Evolutionary conservation across 805 yeast genomes (phyloP), one percentile per base, ranked within the genome.

Genomic region (Monosporozyma yasuniensis): DNA sequence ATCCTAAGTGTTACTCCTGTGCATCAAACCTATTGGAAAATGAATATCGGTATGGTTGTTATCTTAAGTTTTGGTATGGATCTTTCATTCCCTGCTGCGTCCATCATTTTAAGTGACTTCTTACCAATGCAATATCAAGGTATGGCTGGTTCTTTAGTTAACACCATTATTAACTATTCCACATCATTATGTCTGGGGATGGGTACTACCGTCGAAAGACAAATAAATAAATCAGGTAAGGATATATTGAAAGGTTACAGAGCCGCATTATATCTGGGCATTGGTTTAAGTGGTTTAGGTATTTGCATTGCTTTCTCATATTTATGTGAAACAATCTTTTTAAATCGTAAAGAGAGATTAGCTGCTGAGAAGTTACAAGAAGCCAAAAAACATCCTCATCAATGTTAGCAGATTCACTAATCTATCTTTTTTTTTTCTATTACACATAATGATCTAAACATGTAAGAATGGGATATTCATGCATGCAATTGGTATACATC

Each of bases 41-140:
- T 78, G 56, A 64, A 78, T 3, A 73, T 85, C 58, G 80, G 83
- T 3, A 74, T 77, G 42, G 70, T 76, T 71, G 56, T 80, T n/a
- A 65, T 84, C 7, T 67, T 79, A 4, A 75, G 81, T 6, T 81
- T 80, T 72, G 95, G 88, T 3, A 84, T 85, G 90, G 91, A 85
- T 61, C 69, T 81, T 61, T 79, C 86, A 28, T 85, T 84, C 63
- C 91, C 93, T 0, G 82, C 90, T 1, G 80, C 86, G 0, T 78
- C 88, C 0, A 71, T 84, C 44, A 73, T 82, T 11, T 63, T 84
- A 44, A 76, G 83, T 8, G 81, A 80, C 52, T 68, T 68, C 47
- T 67, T 84, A 32, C 89, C 91, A 0, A 63, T 71, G 46, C 70
- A 75, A 50, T 79, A 81, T 56, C 91, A 85, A 65, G 93, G 91